Base-by-base conservation (phyloP, 805 yeast genomes). In the Starmera pachycereana region DNA sequence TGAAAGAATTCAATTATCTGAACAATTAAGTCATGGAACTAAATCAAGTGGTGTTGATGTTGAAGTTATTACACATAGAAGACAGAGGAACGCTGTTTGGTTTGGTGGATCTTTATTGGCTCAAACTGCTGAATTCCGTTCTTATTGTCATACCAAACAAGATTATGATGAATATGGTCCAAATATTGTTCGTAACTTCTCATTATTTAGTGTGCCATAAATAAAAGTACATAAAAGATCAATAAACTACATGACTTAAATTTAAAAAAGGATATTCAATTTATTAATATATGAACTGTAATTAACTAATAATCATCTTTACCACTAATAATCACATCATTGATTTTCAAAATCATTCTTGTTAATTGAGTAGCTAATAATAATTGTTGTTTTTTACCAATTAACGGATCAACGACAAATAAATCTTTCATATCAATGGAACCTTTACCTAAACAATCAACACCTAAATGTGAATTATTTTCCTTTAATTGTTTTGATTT, bases 61-160 rank as follows among this genome's bases (percentile, higher is more conserved):
- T 41, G 94, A 86, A 65, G 99, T 92, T 45, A 89, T 92, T 49
- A 78, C 95, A 27, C 99, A 92, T 68, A 88, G 90, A 69, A 84
- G 92, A 65, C 99, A 92, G 69, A 77, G 96, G 61, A 87, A 92
- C 57, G 99, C 99, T 4, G 99, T 92, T 43, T 92, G 99, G 99
- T 92, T 90, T 60, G 99, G 99, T 52, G 99, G 99, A 50, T 84
- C 95, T 16, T 68, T 92, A 51, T 72, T 92, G 58, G 97, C 99
- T 1, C 97, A 90, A 68, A 92, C 99, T 10, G 79, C 95, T 18
- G 98, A 92, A 65, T 92, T 92, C 68, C 86, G 83, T 64, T 78
- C 94, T 61, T 89, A 89, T 64, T 92, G 97, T 62, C 92, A 92
- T 68, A 90, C 98, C 19, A 92, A 92, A 68, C 81, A 82, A 57